Percentiles rank a stretch among this genome's conserved stretches.
phyloP scores from a whole-genome alignment of 148 eudicot species.

The Amaranthus cruentus region DNA sequence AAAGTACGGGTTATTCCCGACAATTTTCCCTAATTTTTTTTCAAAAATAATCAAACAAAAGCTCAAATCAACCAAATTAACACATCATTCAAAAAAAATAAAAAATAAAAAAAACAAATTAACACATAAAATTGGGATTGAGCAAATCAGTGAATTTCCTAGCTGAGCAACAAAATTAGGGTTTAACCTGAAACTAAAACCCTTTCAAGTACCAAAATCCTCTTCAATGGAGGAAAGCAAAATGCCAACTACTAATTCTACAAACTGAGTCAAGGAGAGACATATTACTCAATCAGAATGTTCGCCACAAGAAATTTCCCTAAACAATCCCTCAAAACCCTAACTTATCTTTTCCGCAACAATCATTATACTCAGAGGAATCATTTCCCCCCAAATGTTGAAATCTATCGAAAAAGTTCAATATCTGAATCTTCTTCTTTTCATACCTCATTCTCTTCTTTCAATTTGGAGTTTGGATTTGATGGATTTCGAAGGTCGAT shows the following conservation, averaged over 20 bases:
- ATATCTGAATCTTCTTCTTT: not conserved
- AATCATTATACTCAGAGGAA: not conserved
- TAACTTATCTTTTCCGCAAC: conserved; percentile 18
- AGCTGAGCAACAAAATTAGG: too few relatives aligned
- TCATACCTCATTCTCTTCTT: not conserved
- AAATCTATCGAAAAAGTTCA: conserved; percentile 12
- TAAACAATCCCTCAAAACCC: conserved; percentile 23
- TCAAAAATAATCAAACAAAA: too few relatives aligned
- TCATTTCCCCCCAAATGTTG: not conserved
- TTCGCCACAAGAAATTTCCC: conserved; percentile 18
- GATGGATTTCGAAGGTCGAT: conserved; percentile 35
- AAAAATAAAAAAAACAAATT: too few relatives aligned
- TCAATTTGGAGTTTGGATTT: not conserved
- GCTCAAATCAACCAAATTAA: too few relatives aligned
- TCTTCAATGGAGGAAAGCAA: conserved; percentile 21
- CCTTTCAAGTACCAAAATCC: conserved; percentile 9
- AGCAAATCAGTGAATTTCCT: too few relatives aligned
- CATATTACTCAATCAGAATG: conserved; percentile 3
- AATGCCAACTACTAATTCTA: not conserved
- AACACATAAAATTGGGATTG: too few relatives aligned
- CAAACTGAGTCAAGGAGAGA: not conserved
- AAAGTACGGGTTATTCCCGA: too few relatives aligned
- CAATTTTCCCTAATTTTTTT: too few relatives aligned
- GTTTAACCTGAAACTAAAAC: conserved; percentile 10
- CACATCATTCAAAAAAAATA: too few relatives aligned